phyloP scores from a whole-genome alignment of 768 basidiomycete genomes.

The Kwoniella bestiolae region DNA sequence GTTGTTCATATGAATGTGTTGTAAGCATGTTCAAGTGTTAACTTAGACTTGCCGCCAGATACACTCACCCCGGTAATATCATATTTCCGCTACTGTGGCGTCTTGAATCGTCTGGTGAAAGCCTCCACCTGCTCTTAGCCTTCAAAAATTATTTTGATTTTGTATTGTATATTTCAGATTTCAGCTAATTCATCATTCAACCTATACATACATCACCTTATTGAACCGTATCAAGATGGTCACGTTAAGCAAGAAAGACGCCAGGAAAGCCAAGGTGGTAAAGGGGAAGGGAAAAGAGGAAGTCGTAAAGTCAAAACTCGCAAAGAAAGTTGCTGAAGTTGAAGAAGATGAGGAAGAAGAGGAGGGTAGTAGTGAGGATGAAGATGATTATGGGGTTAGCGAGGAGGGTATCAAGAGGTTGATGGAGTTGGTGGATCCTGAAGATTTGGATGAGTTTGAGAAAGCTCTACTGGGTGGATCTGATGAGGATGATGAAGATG shows the following conservation, averaged over 20 bases:
- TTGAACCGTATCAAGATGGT: slow-evolving; percentile 28
- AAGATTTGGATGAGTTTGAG: slow-evolving; percentile 71
- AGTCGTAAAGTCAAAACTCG: not conserved
- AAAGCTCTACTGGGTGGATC: slow-evolving; percentile 62
- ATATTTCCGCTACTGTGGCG: slow-evolving; percentile 5
- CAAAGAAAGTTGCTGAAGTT: slow-evolving; percentile 10
- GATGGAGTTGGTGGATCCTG: slow-evolving; percentile 56
- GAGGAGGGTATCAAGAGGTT: slow-evolving; percentile 47
- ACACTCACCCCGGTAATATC: not conserved
- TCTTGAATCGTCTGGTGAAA: not conserved
- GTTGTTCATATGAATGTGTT: not conserved
- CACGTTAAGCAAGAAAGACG: slow-evolving; percentile 38
- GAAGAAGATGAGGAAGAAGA: slow-evolving; percentile 23
- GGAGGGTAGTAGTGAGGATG: slow-evolving; percentile 45
- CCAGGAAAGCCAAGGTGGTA: slow-evolving; percentile 24
- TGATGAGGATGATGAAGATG: slow-evolving; percentile 52
- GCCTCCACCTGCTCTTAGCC: not conserved
- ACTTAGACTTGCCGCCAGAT: not conserved
- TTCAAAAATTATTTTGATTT: slow-evolving; percentile 20
- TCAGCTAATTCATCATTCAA: slow-evolving; percentile 5
- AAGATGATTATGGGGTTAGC: slow-evolving; percentile 54
- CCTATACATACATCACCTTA: slow-evolving; percentile 7
- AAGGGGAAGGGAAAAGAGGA: slow-evolving; percentile 32
- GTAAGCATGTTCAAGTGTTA: not conserved
- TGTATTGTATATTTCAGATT: not conserved